Evolutionary conservation across 805 yeast species (phyloP), one percentile per base, ranked within the genome.

Genomic region (Yamadazyma olivae): DNA sequence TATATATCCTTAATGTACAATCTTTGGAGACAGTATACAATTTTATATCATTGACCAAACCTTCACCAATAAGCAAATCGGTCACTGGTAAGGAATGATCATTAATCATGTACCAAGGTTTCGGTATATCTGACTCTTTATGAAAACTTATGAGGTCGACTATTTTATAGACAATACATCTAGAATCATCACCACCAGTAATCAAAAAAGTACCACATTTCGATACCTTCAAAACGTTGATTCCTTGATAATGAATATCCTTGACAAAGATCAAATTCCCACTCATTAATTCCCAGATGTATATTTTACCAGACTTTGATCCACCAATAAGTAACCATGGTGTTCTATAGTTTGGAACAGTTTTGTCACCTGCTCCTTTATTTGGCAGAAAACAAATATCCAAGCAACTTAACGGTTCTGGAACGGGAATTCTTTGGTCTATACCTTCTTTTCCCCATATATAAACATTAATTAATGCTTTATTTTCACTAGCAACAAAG

Each of bases 181-280:
- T 70, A 1, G 95, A 79, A 63, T 91, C 99, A 27, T 70, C 71
- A 46, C 95, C 87, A n/a, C 83, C 86, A 4, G 90, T 75, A 5
- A 84, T 71, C 28, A 91, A 53, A 38, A 75, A 81, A 16, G 79
- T 74, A n/a, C 70, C 70, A 51, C 88, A 84, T 9, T 61, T 44
- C 1, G 84, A 64, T 49, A 84, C 77, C 44, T 68, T 70, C 23
- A 91, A 55, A 21, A 68, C 70, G 0, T 81, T 71, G 6, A 88
- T 73, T 5, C 72, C 67, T 59, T 91, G 97, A 57, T 87, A 91
- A 61, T 91, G 98, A 1, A 87, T 81, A 33, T 85, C 90, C 51
- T 77, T 79, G 3, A 79, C 95, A 31, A 75, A 67, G 17, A 90
- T 51, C 31, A 93, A 67, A 17, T 76, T 60, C 0, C 98, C 98